Evolutionary conservation across 2,329 filamentous ascomycete species (phyloP).

Genomic region (Trichoderma guizhouense): DNA sequence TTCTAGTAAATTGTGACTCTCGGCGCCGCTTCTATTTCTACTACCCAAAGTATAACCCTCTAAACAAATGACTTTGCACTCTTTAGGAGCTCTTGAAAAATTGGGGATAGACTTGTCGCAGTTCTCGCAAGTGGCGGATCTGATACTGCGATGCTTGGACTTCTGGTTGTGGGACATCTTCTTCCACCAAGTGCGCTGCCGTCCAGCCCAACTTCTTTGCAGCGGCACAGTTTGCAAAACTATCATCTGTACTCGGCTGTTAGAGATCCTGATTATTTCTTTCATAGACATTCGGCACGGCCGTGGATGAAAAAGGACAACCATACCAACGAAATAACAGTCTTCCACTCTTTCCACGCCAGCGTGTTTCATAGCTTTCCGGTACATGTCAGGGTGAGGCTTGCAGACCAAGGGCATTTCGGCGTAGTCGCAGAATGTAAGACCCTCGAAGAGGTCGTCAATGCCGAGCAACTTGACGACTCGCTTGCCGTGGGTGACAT

Average conservation of each 20-base stretch:
- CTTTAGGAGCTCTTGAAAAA: conserved; percentile 64
- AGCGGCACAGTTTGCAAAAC: conserved; percentile 73
- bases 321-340: conserved; percentile 86
- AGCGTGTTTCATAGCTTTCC: conserved; percentile 84
- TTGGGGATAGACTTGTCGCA: conserved; percentile 74
- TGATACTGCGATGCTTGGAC: conserved; percentile 68
- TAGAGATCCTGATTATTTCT: neutral
- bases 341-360: conserved; percentile 63
- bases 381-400: conserved; percentile 76
- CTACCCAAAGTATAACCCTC: neutral
- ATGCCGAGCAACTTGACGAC: conserved; percentile 78
- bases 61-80: neutral
- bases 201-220: conserved; percentile 83
- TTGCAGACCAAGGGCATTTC: conserved; percentile 77
- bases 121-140: conserved; percentile 71
- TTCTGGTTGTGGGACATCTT: conserved; percentile 60
- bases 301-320: too few relatives aligned
- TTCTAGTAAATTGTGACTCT: neutral
- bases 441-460: conserved; percentile 87
- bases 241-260: conserved; percentile 65
- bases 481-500: conserved; percentile 78
- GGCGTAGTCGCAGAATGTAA: conserved; percentile 91
- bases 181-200: conserved; percentile 80
- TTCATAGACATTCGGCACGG: neutral
- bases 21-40: neutral